Evolutionary conservation across 2,329 filamentous ascomycete species (phyloP), one percentile per base, ranked within the genome.

Genomic region (Penicillium expansum): DNA sequence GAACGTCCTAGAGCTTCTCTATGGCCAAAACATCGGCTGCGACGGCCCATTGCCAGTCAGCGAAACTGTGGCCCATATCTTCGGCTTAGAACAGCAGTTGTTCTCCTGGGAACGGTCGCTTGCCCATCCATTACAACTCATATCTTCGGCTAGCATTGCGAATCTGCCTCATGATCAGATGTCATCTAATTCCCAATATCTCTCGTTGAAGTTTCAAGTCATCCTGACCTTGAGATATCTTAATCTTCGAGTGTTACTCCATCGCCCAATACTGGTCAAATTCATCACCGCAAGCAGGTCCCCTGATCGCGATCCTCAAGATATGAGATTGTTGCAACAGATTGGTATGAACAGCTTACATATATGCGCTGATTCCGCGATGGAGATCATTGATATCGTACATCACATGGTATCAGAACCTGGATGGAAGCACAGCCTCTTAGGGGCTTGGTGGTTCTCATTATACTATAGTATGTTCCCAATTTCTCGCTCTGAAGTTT

Each of bases 1-100:
- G n/a, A n/a, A n/a, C n/a, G n/a, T n/a, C n/a, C n/a, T n/a, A 24
- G 74, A 80, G 27, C 62, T 63, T 0, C 67, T 76, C 10, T 81
- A 80, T 52, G 77, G 73, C 9, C 72, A 73, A 50, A 81, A 81
- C 45, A 67, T 81, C 2, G 78, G 74, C 6, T 72, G 69, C 29
- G 71, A 69, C 9, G 42, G 56, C 0, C 55, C 63, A 1, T 58
- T 64, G 2, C 65, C 60, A 2, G 64, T 68, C 1, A 54, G 67
- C 9, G 67, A 70, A 10, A 67, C 69, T 0, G 67, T 75, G 3
- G 69, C 75, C 0, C 67, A 71, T 3, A 67, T 79, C 2, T 69
- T 79, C 38, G 42, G 41, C 16, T 18, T 67, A 35, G 60, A 66
- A 38, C 48, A 63, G 13, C 30, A 53, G 4, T 32, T 64, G 0